Conservation (phyloP, 371 early-diverging fungal species). For the Rhizomucor miehei region DNA sequence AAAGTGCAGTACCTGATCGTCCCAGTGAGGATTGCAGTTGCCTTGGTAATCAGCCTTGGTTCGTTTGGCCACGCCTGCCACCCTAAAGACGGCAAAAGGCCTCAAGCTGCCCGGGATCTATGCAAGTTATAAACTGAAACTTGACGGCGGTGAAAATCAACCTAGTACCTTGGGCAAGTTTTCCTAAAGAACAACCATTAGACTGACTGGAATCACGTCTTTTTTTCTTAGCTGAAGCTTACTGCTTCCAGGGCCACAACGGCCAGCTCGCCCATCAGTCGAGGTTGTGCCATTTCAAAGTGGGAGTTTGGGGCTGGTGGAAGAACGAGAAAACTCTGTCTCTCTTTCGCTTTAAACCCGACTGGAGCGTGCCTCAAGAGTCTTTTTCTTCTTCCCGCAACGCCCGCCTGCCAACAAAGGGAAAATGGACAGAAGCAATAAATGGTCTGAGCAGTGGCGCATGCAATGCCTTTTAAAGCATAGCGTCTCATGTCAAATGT, state of each 20-base stretch:
- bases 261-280: constrained; percentile 40
- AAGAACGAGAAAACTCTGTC: not conserved
- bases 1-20: constrained; percentile 43
- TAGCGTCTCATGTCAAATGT: too few relatives aligned
- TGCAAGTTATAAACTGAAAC: not conserved
- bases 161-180: constrained; percentile 19
- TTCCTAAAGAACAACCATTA: constrained; percentile 8
- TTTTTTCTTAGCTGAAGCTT: too few relatives aligned
- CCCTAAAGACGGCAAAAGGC: constrained; percentile 41
- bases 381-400: too few relatives aligned
- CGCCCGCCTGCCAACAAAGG: too few relatives aligned
- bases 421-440: too few relatives aligned
- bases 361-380: too few relatives aligned
- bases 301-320: not conserved
- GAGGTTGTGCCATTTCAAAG: constrained; percentile 17
- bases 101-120: constrained; percentile 12
- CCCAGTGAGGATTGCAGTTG: constrained; percentile 49
- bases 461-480: too few relatives aligned
- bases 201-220: too few relatives aligned
- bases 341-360: too few relatives aligned
- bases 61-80: constrained; percentile 30
- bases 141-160: not conserved
- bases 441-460: too few relatives aligned
- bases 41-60: constrained; percentile 43
- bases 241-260: constrained; percentile 52